Evolutionary conservation across 2,329 filamentous ascomycete genomes (phyloP), one percentile per base, ranked within the genome.

Genomic region (Sporothrix mexicana): DNA sequence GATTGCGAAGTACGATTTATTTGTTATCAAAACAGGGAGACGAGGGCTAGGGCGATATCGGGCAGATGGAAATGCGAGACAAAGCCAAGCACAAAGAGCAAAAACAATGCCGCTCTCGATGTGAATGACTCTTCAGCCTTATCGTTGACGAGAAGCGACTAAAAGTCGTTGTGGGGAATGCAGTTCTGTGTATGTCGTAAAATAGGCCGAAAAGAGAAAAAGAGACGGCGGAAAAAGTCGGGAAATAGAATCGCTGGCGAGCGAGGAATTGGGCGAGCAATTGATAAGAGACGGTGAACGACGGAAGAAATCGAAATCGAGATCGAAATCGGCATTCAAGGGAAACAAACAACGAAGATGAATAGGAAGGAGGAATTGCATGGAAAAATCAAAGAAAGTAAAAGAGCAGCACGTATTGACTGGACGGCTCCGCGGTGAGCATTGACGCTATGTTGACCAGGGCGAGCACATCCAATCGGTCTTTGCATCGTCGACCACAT

Each of bases 51-150:
- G 30, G 47, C 67, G 67, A 69, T 69, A 57, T 69, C 67, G 67
- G 49, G 17, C 49, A 17, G 67, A 41, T 53, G 51, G 51, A 45
- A 17, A 59, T 17, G 13, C 3, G 15, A 30, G n/a, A 55, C 25
- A 57, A 43, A 57, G 10, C n/a, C 15, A 13, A 1, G 7, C 41
- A 59, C 8, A 57, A 57, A 69, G 9, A 47, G 51, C 7, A 23
- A 53, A 23, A 20, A 36, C 30, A 36, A 36, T 6, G 30, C n/a
- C n/a, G n/a, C n/a, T n/a, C n/a, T 47, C n/a, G n/a, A 47, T 30
- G 3, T 30, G 62, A 47, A 45, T 53, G 66, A 69, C 49, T 55
- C 66, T 69, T 69, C 66, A 69, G 49, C 66, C 66, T 69, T 69
- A 55, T 69, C 49, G 49, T 13, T 30, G 66, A 57, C 23, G 66